Conservation (phyloP, 1,284 basidiomycete species). For the Xerocomus minutiporus region DNA sequence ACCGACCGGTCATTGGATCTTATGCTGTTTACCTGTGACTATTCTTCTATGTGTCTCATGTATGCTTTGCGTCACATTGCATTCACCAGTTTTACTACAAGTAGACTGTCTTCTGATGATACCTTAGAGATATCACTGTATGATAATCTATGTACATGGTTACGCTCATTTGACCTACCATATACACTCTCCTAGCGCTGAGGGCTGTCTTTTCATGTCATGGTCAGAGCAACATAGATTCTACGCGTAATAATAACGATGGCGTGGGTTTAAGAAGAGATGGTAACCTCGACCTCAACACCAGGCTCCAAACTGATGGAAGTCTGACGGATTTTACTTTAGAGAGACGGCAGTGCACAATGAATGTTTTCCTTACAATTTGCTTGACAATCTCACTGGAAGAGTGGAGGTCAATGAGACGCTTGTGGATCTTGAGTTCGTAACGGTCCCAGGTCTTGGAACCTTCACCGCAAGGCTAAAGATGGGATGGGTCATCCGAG, state of each 20-base stretch:
- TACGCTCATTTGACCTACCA: constrained; percentile 11
- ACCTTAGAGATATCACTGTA: constrained; percentile 17
- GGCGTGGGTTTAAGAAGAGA: constrained; percentile 54
- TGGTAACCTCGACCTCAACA: constrained; percentile 99
- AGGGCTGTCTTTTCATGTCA: background rate
- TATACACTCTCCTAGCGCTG: background rate
- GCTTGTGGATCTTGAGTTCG: constrained; percentile 99
- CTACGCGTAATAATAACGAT: constrained; percentile 1
- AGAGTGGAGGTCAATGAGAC: constrained; percentile 98
- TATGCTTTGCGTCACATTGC: constrained; percentile 7
- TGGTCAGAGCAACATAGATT: constrained; percentile 1
- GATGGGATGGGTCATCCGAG: constrained; percentile 7
- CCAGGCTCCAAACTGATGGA: constrained; percentile 98
- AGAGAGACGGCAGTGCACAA: background rate
- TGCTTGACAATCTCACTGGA: constrained; percentile 99
- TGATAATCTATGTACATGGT: constrained; percentile 12
- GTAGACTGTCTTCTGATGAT: constrained; percentile 11
- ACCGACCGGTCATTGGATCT: constrained; percentile 73
- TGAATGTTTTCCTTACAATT: constrained; percentile 64
- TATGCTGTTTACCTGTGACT: constrained; percentile 58
- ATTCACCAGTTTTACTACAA: constrained; percentile 8
- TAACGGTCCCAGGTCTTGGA: constrained; percentile 99
- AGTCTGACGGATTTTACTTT: constrained; percentile 53
- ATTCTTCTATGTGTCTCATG: constrained; percentile 1
- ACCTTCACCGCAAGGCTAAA: constrained; percentile 98